phyloP scores from a whole-genome alignment of 2,329 filamentous ascomycete genomes.

The Talaromyces verruculosus region DNA sequence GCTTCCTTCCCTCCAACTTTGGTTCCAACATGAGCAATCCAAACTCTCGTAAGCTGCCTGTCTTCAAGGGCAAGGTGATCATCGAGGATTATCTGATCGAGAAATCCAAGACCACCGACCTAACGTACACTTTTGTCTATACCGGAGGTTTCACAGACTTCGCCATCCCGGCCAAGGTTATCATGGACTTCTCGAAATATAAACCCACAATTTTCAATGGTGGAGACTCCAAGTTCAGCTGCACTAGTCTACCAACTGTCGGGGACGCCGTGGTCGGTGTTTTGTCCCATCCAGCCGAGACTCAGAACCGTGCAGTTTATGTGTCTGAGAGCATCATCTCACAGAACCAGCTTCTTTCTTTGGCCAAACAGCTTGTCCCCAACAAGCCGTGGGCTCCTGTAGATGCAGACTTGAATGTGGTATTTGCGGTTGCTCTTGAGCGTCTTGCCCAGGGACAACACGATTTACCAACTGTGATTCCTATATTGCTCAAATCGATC shows the following conservation, averaged over 20 bases:
- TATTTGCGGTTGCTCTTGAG: constrained; percentile 11
- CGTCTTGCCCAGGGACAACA: constrained; percentile 13
- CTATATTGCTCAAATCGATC: constrained; percentile 9
- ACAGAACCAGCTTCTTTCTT: constrained; percentile 11
- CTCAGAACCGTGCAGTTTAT: constrained; percentile 12
- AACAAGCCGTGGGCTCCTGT: constrained; percentile 18
- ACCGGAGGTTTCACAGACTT: constrained; percentile 14
- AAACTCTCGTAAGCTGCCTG: constrained; percentile 9
- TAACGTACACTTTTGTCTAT: constrained; percentile 16
- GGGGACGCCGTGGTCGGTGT: constrained; percentile 17
- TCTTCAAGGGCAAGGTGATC: constrained; percentile 4
- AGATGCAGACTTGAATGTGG: constrained; percentile 6
- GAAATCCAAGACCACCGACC: constrained; percentile 15
- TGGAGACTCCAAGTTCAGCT: constrained; percentile 12
- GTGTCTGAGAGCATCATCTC: constrained; percentile 1
- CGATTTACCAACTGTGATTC: constrained; percentile 3
- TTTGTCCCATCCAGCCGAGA: constrained; percentile 2
- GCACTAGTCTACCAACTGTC: constrained; percentile 14
- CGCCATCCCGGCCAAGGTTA: constrained; percentile 24
- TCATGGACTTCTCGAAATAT: constrained; percentile 28
- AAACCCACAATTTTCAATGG: constrained; percentile 15
- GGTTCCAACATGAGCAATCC: constrained; percentile 20
- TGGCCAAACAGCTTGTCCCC: not conserved
- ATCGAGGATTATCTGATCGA: constrained; percentile 16
- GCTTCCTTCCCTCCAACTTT: constrained; percentile 29